A percentile compares a stretch with the other conserved stretches of the same genome.
These are phyloP conservation scores for Aspergillus sp. DNA, from an alignment of 2,329 filamentous ascomycete genomes.

Conservation along the genomic window DNA sequence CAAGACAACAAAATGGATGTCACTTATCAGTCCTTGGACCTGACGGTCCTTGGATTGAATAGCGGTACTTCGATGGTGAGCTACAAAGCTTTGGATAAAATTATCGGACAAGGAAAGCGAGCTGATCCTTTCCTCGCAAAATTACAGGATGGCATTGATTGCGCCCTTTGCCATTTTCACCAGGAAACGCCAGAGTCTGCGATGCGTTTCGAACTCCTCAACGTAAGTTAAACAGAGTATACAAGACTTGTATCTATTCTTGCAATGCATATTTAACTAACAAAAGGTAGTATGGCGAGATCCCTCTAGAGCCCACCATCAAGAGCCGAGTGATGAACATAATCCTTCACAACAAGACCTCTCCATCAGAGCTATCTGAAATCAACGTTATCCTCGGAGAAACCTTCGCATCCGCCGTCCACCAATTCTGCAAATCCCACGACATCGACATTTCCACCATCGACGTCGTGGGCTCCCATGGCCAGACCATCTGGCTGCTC, in stretches of 20 bases:
- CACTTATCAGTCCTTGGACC: too few relatives aligned
- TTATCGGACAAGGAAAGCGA: background rate
- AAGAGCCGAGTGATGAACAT: slow-evolving; percentile 58
- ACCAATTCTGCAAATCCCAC: slow-evolving; percentile 48
- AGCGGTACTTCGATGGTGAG: slow-evolving; percentile 50
- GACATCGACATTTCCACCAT: too few relatives aligned
- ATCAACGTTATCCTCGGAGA: slow-evolving; percentile 60
- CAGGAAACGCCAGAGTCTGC: slow-evolving; percentile 53
- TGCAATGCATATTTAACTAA: background rate
- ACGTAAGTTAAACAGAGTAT: slow-evolving; percentile 13
- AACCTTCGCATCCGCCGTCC: slow-evolving; percentile 54
- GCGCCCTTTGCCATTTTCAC: slow-evolving; percentile 57
- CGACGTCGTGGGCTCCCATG: slow-evolving; percentile 44
- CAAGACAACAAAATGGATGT: too few relatives aligned
- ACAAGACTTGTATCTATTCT: background rate
- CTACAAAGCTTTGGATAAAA: too few relatives aligned
- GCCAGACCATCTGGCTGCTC: slow-evolving; percentile 59
- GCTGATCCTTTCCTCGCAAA: background rate
- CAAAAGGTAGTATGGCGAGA: slow-evolving; percentile 48
- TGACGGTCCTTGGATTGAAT: too few relatives aligned
- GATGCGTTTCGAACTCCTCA: slow-evolving; percentile 58
- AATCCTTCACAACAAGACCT: slow-evolving; percentile 54
- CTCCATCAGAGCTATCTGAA: slow-evolving; percentile 55
- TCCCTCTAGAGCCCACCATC: slow-evolving; percentile 53
- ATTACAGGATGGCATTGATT: slow-evolving; percentile 54